Base-by-base conservation (phyloP, 805 yeast genomes). In the Zygosaccharomyces kombuchaensis region DNA sequence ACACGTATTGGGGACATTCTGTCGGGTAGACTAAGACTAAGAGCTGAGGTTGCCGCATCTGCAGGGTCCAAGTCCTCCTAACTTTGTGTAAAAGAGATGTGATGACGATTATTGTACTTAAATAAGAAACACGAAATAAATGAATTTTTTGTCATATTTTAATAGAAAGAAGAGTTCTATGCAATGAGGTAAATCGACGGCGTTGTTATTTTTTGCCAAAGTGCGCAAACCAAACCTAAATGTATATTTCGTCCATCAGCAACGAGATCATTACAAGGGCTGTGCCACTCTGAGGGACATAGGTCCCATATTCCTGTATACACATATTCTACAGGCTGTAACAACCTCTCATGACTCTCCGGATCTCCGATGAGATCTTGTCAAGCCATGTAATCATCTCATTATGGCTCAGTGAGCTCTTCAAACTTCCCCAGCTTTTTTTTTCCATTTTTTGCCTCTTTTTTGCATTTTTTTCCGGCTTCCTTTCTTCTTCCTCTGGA, bases 11-110 rank as follows among this genome's bases (percentile, higher is more conserved):
- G 80, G 50, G 87, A 82, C 59, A 77, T 85, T 55, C 71, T 86
- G 58, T 84, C 90, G 59, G 95, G 95, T 32, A 73, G 90, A 59
- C 62, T 76, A 45, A 65, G 72, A 53, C 64, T 83, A 47, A 69
- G 82, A 63, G 70, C 67, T 43, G 67, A 63, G 57, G 60, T 63
- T 29, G 59, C 56, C 30, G 63, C 63, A 17, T 43, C 32, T 8
- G 22, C 44, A 34, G 44, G 34, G 34, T 39, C 52, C 37, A 43
- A 43, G 41, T 27, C 34, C 10, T 36, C 29, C 16, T 39, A 25
- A 43, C 23, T 13, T 31, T 26, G 39, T 32, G 21, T n/a, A 37
- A 25, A 45, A 40, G 31, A 38, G 26, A 45, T 45, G 45, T 45
- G 46, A 41, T 45, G 44, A 45, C 42, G 52, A 48, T 40, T 39